Conservation (phyloP, 2,329 filamentous ascomycete species). For the Tolypocladium paradoxum region DNA sequence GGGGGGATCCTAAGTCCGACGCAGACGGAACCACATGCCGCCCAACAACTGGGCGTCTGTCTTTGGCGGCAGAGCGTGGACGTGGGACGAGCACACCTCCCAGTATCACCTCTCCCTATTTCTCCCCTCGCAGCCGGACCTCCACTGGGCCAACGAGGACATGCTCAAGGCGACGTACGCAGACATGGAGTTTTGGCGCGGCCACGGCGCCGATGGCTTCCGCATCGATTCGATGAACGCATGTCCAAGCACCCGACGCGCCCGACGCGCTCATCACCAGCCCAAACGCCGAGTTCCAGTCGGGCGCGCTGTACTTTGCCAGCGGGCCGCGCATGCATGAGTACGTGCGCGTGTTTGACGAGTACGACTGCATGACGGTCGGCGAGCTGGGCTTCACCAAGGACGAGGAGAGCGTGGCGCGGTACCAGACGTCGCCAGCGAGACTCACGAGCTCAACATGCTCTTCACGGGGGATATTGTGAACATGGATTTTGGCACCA, state of each 20-base stretch:
- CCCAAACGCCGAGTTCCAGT: constrained; percentile 20
- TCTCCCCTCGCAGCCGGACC: constrained; percentile 50
- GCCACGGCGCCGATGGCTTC: constrained; percentile 48
- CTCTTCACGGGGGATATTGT: constrained; percentile 16
- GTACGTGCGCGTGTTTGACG: constrained; percentile 26
- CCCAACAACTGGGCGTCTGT: constrained; percentile 33
- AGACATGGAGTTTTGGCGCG: constrained; percentile 54
- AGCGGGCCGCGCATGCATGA: constrained; percentile 44
- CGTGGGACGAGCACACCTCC: constrained; percentile 22
- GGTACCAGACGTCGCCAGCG: constrained; percentile 36
- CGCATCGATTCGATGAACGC: constrained; percentile 48
- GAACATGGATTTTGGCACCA: constrained; percentile 19
- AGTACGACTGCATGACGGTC: constrained; percentile 45
- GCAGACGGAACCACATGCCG: constrained; percentile 22
- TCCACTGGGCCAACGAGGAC: constrained; percentile 55
- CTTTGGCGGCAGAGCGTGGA: constrained; percentile 26
- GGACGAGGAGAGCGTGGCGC: constrained; percentile 30
- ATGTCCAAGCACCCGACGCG: constrained; percentile 39
- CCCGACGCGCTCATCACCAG: constrained; percentile 32
- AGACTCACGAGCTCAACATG: constrained; percentile 23
- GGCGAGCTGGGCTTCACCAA: constrained; percentile 15
- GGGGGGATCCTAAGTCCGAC: constrained; percentile 32
- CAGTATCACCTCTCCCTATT: constrained; percentile 49
- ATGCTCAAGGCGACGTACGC: constrained; percentile 49
- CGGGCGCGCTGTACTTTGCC: constrained; percentile 31